phyloP scores from a whole-genome alignment of 2,329 filamentous ascomycete species.

The Hypoxylon rubiginosum region DNA sequence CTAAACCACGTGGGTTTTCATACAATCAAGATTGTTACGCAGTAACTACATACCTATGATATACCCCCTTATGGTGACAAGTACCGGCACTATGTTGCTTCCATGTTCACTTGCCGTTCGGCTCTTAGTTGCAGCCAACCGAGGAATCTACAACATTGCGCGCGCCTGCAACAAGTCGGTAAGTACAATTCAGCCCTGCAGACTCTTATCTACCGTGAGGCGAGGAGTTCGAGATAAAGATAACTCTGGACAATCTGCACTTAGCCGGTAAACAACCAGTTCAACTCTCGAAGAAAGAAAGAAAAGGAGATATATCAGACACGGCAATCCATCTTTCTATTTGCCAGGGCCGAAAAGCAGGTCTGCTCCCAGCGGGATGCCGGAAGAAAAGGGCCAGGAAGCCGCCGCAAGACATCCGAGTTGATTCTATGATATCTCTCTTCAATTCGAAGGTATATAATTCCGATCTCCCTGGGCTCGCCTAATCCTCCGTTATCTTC shows the following conservation, averaged over 20 bases:
- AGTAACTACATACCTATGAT: background rate
- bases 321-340: background rate
- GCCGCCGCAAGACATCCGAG: constrained; percentile 7
- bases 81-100: background rate
- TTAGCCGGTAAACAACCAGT: background rate
- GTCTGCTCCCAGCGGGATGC: constrained; percentile 16
- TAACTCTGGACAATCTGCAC: background rate
- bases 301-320: too few species aligned
- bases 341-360: background rate
- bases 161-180: background rate
- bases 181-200: background rate
- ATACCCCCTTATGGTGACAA: background rate
- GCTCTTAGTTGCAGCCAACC: background rate
- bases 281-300: background rate
- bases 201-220: background rate
- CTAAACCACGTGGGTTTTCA: background rate
- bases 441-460: constrained; percentile 8
- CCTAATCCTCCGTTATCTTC: constrained; percentile 22
- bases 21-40: background rate
- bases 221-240: background rate
- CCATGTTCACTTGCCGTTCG: background rate
- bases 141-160: background rate
- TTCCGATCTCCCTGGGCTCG: constrained; percentile 8
- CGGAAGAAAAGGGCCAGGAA: constrained; percentile 23
- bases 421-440: background rate